Base-by-base conservation (phyloP, 2,329 filamentous ascomycete species). In the Trichoderma citrinoviride region DNA sequence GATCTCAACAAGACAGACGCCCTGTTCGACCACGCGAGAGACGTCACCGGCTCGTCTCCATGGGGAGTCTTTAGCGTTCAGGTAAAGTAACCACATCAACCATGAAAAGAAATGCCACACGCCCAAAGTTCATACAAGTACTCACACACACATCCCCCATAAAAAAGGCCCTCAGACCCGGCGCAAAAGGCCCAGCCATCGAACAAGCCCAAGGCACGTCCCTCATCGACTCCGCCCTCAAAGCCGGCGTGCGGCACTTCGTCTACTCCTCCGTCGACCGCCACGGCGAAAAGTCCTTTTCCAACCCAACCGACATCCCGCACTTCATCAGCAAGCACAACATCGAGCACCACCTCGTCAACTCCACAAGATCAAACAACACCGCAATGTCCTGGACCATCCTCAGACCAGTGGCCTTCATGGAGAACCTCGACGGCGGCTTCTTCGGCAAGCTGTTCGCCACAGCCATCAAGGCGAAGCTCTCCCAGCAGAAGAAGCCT, bases 241-340 rank as follows among this genome's bases (percentile, higher is more conserved):
- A 43, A 12, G 17, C 12, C 1, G 33, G 44, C 12, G 47, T 43
- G 21, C 43, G 33, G 15, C 58, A 44, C 17, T 53, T 33, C 14
- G 25, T 53, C 17, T 61, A 53, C 21, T 44, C 58, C 15, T 61
- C 47, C 12, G 23, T 61, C 33, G 47, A 61, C 37, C 23, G 57
- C 1, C 57, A 61, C 21, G 47, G 57, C 3, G 23, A 33, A 14
- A 50, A n/a, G 5, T 61, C 47, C n/a, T 52, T 52, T 33, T 7
- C 50, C 33, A 49, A 49, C 19, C 56, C 56, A 2, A 60, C 56
- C n/a, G 29, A 53, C 14, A 43, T 44, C n/a, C 46, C 47, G 29
- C 37, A 43, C 17, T 61, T 52, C 17, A 3, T 61, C 37, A 44
- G 47, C 46, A 61, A 61, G 33, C 47, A 61, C 37, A 61, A 61